Conservation (phyloP, 306 rosid genomes). For the Prosopis cineraria region DNA sequence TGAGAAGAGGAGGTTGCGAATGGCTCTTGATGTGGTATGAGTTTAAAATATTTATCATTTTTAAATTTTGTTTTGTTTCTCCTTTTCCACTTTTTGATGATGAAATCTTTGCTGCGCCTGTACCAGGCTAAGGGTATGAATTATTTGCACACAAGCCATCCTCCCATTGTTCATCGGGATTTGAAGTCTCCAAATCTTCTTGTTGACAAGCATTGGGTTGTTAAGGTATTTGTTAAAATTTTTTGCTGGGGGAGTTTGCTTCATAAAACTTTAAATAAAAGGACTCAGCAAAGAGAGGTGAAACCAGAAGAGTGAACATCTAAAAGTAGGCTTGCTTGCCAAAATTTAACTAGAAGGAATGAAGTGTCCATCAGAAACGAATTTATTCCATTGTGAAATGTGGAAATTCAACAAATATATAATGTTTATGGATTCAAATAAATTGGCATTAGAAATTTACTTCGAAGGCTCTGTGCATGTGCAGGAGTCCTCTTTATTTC, state of each 20-base stretch:
- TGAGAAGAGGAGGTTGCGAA: constrained; percentile 86
- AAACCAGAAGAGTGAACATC: constrained; percentile 16
- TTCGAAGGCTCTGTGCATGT: background rate
- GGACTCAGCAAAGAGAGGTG: constrained; percentile 6
- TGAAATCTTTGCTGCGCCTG: constrained; percentile 19
- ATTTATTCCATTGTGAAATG: constrained; percentile 9
- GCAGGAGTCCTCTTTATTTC: background rate
- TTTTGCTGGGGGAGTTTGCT: constrained; percentile 29
- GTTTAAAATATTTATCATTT: constrained; percentile 16
- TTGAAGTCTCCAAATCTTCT: constrained; percentile 96
- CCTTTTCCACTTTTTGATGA: constrained; percentile 29
- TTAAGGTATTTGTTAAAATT: constrained; percentile 64
- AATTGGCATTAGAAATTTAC: background rate
- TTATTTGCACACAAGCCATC: constrained; percentile 97
- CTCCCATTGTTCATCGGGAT: constrained; percentile 95
- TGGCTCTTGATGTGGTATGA: constrained; percentile 99
- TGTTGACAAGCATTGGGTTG: constrained; percentile 96
- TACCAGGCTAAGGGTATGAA: constrained; percentile 98
- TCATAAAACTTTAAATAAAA: constrained; percentile 8
- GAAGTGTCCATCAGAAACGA: constrained; percentile 10
- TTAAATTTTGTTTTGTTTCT: constrained; percentile 14
- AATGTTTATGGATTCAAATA: constrained; percentile 17
- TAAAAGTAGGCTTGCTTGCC: constrained; percentile 11
- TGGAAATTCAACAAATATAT: constrained; percentile 1
- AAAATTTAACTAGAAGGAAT: constrained; percentile 11